Conservation (phyloP, 83 land plant species). For the Diphasiastrum complanatum region DNA sequence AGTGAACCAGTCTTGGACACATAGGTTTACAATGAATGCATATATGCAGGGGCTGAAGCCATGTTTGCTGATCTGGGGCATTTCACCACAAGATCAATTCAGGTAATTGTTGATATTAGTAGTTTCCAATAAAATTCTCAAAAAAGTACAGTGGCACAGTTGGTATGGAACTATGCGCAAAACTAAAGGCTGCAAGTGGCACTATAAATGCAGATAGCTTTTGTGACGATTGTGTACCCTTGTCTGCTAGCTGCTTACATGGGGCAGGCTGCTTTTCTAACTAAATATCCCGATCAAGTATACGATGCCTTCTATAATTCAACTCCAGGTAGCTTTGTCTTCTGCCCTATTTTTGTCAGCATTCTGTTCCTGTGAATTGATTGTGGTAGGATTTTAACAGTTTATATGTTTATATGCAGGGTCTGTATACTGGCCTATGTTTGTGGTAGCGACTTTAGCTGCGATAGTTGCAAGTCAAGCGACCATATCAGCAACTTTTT, state of each 20-base stretch:
- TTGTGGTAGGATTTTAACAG: background rate
- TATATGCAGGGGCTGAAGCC: conserved; percentile 86
- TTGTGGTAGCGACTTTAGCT: conserved; percentile 67
- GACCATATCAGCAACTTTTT: conserved; percentile 86
- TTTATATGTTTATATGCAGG: conserved; percentile 28
- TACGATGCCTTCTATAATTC: conserved; percentile 69
- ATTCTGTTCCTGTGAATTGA: background rate
- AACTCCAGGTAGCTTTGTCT: conserved; percentile 59
- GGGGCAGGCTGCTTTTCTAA: conserved; percentile 93
- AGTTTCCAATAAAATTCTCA: background rate
- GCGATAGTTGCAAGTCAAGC: conserved; percentile 94
- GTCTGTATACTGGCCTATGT: conserved; percentile 79
- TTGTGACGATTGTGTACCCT: conserved; percentile 70
- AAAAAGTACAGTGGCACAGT: background rate
- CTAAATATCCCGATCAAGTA: conserved; percentile 44
- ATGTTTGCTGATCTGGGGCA: conserved; percentile 99
- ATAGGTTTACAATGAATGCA: background rate
- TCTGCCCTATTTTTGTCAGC: background rate
- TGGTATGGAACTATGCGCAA: background rate
- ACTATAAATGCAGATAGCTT: conserved; percentile 72
- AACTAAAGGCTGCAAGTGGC: background rate
- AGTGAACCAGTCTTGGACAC: background rate
- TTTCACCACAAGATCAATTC: conserved; percentile 70
- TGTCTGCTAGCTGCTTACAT: conserved; percentile 85
- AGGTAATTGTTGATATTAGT: conserved; percentile 42